Conservation (phyloP, 2,329 filamentous ascomycete species). For the Fusarium illudens region DNA sequence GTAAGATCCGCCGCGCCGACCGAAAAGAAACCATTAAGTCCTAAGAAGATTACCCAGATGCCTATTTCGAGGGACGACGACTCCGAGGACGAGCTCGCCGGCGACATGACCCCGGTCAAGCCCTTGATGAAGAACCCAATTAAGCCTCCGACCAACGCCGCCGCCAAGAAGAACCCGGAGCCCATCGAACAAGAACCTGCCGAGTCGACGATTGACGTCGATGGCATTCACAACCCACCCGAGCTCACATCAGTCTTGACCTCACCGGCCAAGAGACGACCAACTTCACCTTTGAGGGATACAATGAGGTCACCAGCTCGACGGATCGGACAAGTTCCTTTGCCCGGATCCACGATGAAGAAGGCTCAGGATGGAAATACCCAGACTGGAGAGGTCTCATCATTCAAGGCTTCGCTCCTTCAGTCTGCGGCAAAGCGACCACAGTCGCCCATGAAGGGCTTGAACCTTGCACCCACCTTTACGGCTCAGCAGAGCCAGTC, state of each 20-base stretch:
- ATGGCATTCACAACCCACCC: slow-evolving; percentile 45
- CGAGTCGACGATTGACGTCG: slow-evolving; percentile 42
- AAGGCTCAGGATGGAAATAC: slow-evolving; percentile 15
- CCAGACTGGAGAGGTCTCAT: slow-evolving; percentile 38
- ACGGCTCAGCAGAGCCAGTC: slow-evolving; percentile 46
- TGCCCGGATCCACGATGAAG: slow-evolving; percentile 48
- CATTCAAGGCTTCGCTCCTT: slow-evolving; percentile 56
- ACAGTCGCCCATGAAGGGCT: slow-evolving; percentile 54
- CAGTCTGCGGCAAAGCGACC: slow-evolving; percentile 62
- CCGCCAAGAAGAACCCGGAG: slow-evolving; percentile 18
- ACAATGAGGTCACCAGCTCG: slow-evolving; percentile 65
- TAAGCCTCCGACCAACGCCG: slow-evolving; percentile 52
- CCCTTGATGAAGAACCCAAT: slow-evolving; percentile 64
- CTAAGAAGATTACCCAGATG: slow-evolving; percentile 71
- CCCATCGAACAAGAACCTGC: slow-evolving; percentile 19
- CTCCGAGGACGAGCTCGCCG: slow-evolving; percentile 69
- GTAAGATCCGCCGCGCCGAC: slow-evolving; percentile 45
- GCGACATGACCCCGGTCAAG: slow-evolving; percentile 59
- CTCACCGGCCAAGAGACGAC: slow-evolving; percentile 65
- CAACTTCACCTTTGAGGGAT: slow-evolving; percentile 63
- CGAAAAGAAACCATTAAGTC: slow-evolving; percentile 64
- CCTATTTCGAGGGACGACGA: slow-evolving; percentile 56
- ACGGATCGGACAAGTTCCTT: slow-evolving; percentile 44
- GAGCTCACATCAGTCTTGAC: slow-evolving; percentile 54
- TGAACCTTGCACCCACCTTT: slow-evolving; percentile 42